These are phyloP conservation scores for Saccharomycopsis fermentans DNA, from an alignment of 805 yeast genomes.

Conservation along the genomic window DNA sequence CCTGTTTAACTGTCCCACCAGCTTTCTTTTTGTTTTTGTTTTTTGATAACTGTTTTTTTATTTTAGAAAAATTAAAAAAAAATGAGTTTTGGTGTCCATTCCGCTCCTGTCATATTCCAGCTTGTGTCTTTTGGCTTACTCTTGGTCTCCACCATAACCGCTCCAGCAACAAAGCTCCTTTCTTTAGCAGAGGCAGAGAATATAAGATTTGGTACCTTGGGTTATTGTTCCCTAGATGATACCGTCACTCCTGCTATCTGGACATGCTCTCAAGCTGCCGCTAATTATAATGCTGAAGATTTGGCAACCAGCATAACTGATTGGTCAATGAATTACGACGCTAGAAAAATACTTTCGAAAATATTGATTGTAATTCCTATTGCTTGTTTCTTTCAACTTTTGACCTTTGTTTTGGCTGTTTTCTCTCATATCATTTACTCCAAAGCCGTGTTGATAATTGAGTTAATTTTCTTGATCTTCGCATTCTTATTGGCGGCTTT, in stretches of 20 bases:
- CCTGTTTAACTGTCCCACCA: too few species aligned
- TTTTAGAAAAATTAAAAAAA: neutral
- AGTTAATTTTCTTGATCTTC: conserved; percentile 36
- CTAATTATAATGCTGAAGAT: conserved; percentile 32
- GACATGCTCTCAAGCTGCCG: conserved; percentile 35
- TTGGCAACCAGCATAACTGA: conserved; percentile 26
- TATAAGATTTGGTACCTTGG: conserved; percentile 54
- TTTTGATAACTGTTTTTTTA: too few species aligned
- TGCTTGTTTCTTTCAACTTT: conserved; percentile 52
- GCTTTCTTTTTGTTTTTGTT: neutral
- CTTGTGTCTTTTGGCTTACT: conserved; percentile 51
- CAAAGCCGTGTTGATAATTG: conserved; percentile 29
- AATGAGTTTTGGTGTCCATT: conserved; percentile 30
- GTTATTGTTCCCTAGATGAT: conserved; percentile 37
- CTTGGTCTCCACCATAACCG: conserved; percentile 48
- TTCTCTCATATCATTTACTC: conserved; percentile 25
- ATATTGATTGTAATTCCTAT: conserved; percentile 53
- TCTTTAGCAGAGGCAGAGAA: conserved; percentile 38
- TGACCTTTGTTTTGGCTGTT: conserved; percentile 31
- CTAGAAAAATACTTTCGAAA: conserved; percentile 44
- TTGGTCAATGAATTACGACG: conserved; percentile 39
- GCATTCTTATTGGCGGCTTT: conserved; percentile 47
- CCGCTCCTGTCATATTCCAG: conserved; percentile 36
- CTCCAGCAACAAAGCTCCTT: conserved; percentile 45
- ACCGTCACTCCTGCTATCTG: conserved; percentile 16